Percentiles rank a stretch among this genome's conserved stretches.
These are phyloP conservation scores for Fusarium nematophilum DNA, from an alignment of 2,329 filamentous ascomycete genomes.

Conservation along the genomic window DNA sequence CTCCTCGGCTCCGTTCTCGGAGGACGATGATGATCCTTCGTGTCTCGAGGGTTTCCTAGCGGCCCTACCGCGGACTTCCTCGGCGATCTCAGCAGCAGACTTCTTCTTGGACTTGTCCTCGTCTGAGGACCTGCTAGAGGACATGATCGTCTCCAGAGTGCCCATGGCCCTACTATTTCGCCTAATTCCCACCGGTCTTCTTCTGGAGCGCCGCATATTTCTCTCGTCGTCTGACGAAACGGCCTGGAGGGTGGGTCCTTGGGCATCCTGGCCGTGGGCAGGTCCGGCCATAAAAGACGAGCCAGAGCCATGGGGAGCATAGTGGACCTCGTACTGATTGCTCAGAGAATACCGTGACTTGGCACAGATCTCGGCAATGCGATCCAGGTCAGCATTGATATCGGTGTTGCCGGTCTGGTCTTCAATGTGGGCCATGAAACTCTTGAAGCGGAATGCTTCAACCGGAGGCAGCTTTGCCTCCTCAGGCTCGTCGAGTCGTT, in stretches of 20 bases:
- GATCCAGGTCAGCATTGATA: slow-evolving; percentile 69
- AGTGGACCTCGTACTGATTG: slow-evolving; percentile 75
- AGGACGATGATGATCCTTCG: slow-evolving; percentile 47
- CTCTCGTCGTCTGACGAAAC: slow-evolving; percentile 69
- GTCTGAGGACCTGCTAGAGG: slow-evolving; percentile 71
- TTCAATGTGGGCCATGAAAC: slow-evolving; percentile 69
- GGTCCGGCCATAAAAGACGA: slow-evolving; percentile 55
- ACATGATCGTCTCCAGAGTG: slow-evolving; percentile 75
- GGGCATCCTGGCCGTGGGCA: slow-evolving; percentile 47
- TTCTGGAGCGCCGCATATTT: slow-evolving; percentile 50
- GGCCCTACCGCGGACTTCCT: slow-evolving; percentile 64
- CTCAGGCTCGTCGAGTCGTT: slow-evolving; percentile 45
- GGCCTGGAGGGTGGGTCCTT: slow-evolving; percentile 67
- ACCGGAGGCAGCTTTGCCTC: slow-evolving; percentile 67
- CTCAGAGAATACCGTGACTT: slow-evolving; percentile 72
- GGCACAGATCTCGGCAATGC: slow-evolving; percentile 75
- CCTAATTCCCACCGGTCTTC: slow-evolving; percentile 55
- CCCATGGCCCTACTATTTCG: slow-evolving; percentile 68
- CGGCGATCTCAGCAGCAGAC: slow-evolving; percentile 66
- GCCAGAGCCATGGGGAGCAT: slow-evolving; percentile 70
- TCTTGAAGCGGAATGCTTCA: slow-evolving; percentile 73
- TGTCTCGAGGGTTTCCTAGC: slow-evolving; percentile 51
- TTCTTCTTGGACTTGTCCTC: slow-evolving; percentile 71
- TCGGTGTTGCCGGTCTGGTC: slow-evolving; percentile 55
- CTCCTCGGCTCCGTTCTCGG: slow-evolving; percentile 45